Evolutionary conservation across 345 rosid species (phyloP).

Genomic region (Cardamine chenopodiifolia): DNA sequence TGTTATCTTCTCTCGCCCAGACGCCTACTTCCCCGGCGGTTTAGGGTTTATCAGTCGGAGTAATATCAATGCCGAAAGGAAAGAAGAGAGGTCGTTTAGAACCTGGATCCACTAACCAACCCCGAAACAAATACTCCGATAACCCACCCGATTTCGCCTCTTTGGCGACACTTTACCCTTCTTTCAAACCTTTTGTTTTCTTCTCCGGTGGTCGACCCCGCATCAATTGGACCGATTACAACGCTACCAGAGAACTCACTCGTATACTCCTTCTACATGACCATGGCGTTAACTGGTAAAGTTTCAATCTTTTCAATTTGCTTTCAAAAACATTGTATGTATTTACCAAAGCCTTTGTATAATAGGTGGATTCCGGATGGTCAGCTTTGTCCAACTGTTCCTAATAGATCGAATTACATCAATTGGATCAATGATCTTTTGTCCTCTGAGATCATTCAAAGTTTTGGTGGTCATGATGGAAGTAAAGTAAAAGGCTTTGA

Average conservation of each 20-base stretch:
- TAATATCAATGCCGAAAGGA: constrained; percentile 47
- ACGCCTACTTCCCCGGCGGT: background rate
- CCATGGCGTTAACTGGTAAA: constrained; percentile 64
- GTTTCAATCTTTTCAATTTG: background rate
- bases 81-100: constrained; percentile 57
- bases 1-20: too few species aligned
- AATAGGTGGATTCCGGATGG: constrained; percentile 96
- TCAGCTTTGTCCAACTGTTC: constrained; percentile 94
- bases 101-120: constrained; percentile 60
- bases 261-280: constrained; percentile 79
- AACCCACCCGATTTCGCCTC: constrained; percentile 76
- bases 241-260: constrained; percentile 87
- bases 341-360: background rate
- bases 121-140: constrained; percentile 68
- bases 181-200: constrained; percentile 70
- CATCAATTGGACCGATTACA: constrained; percentile 89
- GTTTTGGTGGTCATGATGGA: constrained; percentile 20
- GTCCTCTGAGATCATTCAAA: constrained; percentile 58
- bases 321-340: background rate
- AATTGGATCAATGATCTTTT: constrained; percentile 93
- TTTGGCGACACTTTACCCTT: constrained; percentile 72
- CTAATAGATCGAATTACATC: constrained; percentile 89
- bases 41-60: background rate
- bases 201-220: constrained; percentile 63
- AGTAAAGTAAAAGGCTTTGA: constrained; percentile 78